Base-by-base conservation (phyloP, 2,329 filamentous ascomycete species). In the Ambrosiella beaveri region DNA sequence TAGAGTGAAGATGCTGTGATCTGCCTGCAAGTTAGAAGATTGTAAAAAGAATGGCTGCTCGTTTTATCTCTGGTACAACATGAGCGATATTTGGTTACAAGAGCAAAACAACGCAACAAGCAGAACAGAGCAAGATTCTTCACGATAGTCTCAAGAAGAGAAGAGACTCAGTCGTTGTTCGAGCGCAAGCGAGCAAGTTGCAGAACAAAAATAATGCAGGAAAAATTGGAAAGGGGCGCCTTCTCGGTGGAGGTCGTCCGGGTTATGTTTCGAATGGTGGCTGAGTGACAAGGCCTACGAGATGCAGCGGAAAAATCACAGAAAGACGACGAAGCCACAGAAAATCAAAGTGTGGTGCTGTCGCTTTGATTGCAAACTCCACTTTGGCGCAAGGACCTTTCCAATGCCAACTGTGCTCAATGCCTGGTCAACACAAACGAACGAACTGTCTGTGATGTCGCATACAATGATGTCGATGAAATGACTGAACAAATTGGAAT, bases 191-290 rank as follows among this genome's bases (percentile, higher is more conserved):
- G 36, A 57, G 55, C 17, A 35, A 50, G 44, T 38, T 45, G 53
- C 39, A 49, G 52, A 57, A 40, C 38, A 61, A 40, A 50, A 58
- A 60, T 35, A 15, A 54, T 56, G 57, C 54, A 62, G 59, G 45
- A 63, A 62, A 58, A 57, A 58, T 63, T 56, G 47, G 56, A 59
- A 61, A 61, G 56, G 55, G 56, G 57, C 45, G 57, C 38, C 55
- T 36, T n/a, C 54, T 54, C 12, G 56, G 19, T 44, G 49, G 59
- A 41, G 50, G 39, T 59, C 39, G 45, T 40, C 49, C 38, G n/a
- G 39, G 13, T 44, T 36, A 37, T 45, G 59, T 56, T 58, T 61
- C 54, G 51, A 58, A 58, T 45, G 37, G 59, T 55, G 56, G 59
- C 57, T 61, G 56, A 61, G 59, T 57, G 54, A 58, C 53, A 61